Base-by-base conservation (phyloP, 2,329 filamentous ascomycete species). In the Claviceps pusilla region DNA sequence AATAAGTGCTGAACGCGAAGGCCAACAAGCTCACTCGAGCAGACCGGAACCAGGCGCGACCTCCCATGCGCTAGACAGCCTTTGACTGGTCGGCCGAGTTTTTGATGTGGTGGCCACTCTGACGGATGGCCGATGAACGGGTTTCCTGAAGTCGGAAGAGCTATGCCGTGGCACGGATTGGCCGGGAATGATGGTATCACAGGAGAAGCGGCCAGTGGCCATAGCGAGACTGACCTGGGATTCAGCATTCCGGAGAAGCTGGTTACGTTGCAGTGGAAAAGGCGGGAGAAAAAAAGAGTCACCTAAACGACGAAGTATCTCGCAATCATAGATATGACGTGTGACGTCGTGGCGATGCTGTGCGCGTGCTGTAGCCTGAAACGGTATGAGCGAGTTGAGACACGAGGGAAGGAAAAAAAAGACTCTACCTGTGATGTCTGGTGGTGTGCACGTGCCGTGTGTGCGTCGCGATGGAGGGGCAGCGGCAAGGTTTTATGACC, bases 121-220 rank as follows among this genome's bases (percentile, higher is more conserved):
- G 53, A 41, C 53, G 48, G 55, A 53, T 55, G 53, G 55, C 55
- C 55, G 55, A 55, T 9, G 50, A 52, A 46, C 46, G 51, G 55
- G 55, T 57, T 35, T 9, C 14, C 45, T n/a, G 50, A 16, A 29
- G 42, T 57, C 53, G 50, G 53, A n/a, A 55, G 29, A 19, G 41
- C 35, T 19, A 41, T 54, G 41, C 48, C 53, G 53, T 55, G 47
- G 50, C 55, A 53, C 54, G 42, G 51, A 48, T 37, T 19, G 47
- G 43, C 42, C 48, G 19, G 50, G 50, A 41, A 10, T 31, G 33
- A 54, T 31, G 48, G 53, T 51, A 33, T 50, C 50, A 57, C 50
- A 43, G 42, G 47, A 53, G 50, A 55, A 55, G 46, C 53, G 55
- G 55, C 55, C 55, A 46, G 51, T 16, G 55, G 49, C 55, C 55